Evolutionary conservation across 805 yeast genomes (phyloP), one percentile per base, ranked within the genome.

Genomic region (Ogataea parapolymorpha): DNA sequence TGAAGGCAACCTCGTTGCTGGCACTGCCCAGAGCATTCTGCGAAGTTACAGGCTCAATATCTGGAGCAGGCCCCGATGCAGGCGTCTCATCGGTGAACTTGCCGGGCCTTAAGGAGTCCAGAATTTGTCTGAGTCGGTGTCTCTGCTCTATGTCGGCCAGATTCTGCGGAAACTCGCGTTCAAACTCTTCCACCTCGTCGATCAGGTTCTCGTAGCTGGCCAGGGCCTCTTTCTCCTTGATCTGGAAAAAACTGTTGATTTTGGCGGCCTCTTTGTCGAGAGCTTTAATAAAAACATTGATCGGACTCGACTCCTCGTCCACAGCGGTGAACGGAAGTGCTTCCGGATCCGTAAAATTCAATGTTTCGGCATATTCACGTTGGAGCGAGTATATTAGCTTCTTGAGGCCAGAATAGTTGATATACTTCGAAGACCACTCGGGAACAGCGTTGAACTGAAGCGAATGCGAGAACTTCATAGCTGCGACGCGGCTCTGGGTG

Each of bases 391-490:
- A 91, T 22, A 90, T 85, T 30, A 85, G 73, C 66, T 86, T 87
- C 62, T 93, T 91, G 44, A 93, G 70, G 27, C 85, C 81, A 1
- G 95, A 85, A 63, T 91, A 91, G 41, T 95, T 90, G 42, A 91
- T 82, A 63, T 91, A 91, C 60, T 85, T 80, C 20, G 95, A 81
- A 10, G 95, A 79, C 99, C 99, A 91, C 62, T 93, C 98, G 2
- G 99, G 97, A 4, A 93, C 98, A 17, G 98, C 96, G 63, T 91
- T 91, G 66, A 91, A 90, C 72, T 91, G 96, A 49, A 91, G 68
- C 5, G 96, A 86, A 59, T 90, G 96, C 18, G 95, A 84, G 67
- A 91, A 91, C 75, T 91, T 91, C 99, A 91, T 91, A 20, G 16
- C 35, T 12, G 26, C 8, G 6, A 33, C 14, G 26, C 26, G 11